These are phyloP conservation scores for Aspergillus piperis DNA, from an alignment of 2,329 filamentous ascomycete species.

Conservation along the genomic window DNA sequence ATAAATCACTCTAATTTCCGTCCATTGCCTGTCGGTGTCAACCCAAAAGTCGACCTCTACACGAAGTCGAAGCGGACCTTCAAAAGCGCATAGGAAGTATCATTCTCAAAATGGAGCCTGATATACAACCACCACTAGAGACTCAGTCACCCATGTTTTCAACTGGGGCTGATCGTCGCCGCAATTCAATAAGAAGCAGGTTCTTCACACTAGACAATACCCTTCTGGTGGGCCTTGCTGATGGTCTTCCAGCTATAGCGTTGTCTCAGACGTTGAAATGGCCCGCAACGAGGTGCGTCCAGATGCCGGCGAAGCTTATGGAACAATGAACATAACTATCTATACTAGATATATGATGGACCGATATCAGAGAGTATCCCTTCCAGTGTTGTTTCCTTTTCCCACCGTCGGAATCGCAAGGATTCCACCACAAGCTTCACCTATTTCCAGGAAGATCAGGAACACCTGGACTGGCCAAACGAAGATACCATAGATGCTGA, in stretches of 20 bases:
- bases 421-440: conserved; percentile 88
- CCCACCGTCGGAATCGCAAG: conserved; percentile 75
- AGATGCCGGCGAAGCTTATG: neutral
- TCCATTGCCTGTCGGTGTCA: neutral
- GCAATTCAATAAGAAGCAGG: conserved; percentile 46
- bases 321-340: conserved; percentile 9
- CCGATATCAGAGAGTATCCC: conserved; percentile 96
- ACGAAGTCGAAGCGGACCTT: neutral
- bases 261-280: conserved; percentile 98
- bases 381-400: conserved; percentile 88
- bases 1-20: neutral
- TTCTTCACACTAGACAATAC: conserved; percentile 13
- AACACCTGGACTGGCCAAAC: conserved; percentile 53
- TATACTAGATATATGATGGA: conserved; percentile 72
- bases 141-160: conserved; percentile 23
- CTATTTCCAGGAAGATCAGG: conserved; percentile 76
- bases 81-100: neutral
- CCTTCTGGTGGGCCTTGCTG: conserved; percentile 14
- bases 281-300: conserved; percentile 80
- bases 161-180: conserved; percentile 28
- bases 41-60: neutral
- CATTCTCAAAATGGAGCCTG: conserved; percentile 32
- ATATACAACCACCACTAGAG: conserved; percentile 28
- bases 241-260: conserved; percentile 58
- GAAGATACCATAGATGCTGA: conserved; percentile 50